Evolutionary conservation across 1,139 yeast species (phyloP).

Genomic region (Taphrina betulina): DNA sequence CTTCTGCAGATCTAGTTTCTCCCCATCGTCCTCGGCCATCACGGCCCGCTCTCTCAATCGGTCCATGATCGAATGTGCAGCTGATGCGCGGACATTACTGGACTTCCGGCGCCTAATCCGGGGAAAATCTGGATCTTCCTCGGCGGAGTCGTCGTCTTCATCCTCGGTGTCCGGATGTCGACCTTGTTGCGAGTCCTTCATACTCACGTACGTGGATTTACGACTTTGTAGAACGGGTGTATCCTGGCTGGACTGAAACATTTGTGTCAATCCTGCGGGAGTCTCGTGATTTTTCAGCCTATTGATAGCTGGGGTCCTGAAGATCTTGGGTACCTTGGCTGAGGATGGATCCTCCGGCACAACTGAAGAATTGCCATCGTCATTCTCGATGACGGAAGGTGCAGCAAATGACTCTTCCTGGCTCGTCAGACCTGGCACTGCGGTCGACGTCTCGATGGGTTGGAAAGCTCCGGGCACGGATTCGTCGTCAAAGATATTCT

Average conservation of each 20-base stretch:
- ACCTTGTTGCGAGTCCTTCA: conserved; percentile 26
- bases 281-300: conserved; percentile 12
- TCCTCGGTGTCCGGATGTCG: conserved; percentile 3
- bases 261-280: conserved; percentile 23
- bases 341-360: not conserved
- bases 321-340: not conserved
- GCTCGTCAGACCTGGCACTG: not conserved
- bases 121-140: conserved; percentile 26
- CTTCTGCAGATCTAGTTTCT: not conserved
- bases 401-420: not conserved
- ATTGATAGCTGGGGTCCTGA: conserved; percentile 4
- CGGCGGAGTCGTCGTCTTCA: conserved; percentile 6
- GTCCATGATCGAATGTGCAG: conserved; percentile 11
- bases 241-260: conserved; percentile 30
- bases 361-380: not conserved
- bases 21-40: not conserved
- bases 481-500: conserved; percentile 9
- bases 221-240: conserved; percentile 29
- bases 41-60: conserved; percentile 18
- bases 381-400: not conserved
- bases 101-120: conserved; percentile 6
- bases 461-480: not conserved
- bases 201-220: conserved; percentile 22
- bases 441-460: conserved; percentile 14
- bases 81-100: not conserved